These are phyloP conservation scores for Phytophthora europaea DNA, from an alignment of 352 stramenopile genomes.

Conservation along the genomic window DNA sequence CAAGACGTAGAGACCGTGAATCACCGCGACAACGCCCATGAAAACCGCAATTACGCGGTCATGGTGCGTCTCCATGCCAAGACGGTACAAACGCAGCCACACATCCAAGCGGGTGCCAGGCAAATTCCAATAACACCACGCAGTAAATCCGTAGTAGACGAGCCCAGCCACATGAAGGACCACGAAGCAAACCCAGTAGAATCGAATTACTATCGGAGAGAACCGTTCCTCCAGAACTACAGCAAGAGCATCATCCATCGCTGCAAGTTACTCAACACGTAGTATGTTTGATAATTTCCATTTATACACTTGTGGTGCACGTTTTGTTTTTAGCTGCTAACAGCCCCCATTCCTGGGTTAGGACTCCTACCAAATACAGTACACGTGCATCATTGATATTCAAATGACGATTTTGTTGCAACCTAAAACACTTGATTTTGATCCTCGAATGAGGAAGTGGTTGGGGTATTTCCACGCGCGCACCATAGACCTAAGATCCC, in stretches of 20 bases:
- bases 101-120: conserved; percentile 21
- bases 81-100: conserved; percentile 19
- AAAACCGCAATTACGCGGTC: conserved; percentile 16
- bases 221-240: conserved; percentile 13
- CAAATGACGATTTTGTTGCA: not conserved
- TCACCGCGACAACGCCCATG: conserved; percentile 1
- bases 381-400: not conserved
- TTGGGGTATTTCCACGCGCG: no score
- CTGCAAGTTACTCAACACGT: not conserved
- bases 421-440: conserved; percentile 23
- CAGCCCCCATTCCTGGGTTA: not conserved
- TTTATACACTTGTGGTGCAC: not conserved
- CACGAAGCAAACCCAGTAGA: conserved; percentile 27
- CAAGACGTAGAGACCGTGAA: conserved; percentile 20
- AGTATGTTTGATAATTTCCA: not conserved
- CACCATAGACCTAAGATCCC: no score
- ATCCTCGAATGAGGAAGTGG: conserved; percentile 23
- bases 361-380: not conserved
- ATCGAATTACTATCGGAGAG: conserved; percentile 5
- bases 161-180: conserved; percentile 15
- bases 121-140: conserved; percentile 35
- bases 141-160: conserved; percentile 19
- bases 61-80: conserved; percentile 20
- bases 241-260: conserved; percentile 1
- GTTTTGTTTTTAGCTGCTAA: not conserved